Conservation (phyloP, 768 basidiomycete species). For the Heimioporus sp. region DNA sequence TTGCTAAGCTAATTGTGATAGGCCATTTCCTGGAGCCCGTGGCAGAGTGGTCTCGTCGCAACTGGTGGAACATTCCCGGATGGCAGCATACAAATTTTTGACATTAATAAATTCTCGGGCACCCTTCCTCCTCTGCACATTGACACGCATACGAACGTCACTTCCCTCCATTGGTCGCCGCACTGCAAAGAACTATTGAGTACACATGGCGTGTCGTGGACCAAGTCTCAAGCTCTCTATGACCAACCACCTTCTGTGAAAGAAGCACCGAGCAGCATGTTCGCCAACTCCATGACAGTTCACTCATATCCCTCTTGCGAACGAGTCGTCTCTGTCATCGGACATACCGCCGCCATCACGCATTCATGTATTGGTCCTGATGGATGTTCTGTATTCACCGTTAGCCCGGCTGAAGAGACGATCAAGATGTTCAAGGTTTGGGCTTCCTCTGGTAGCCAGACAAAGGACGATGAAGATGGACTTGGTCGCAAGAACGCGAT, state of each 20-base stretch:
- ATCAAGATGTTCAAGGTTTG: conserved; percentile 77
- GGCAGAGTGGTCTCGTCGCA: conserved; percentile 66
- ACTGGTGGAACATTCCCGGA: conserved; percentile 67
- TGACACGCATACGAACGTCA: conserved; percentile 48
- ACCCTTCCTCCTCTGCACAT: conserved; percentile 48
- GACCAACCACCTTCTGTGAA: conserved; percentile 19
- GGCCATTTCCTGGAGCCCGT: conserved; percentile 76
- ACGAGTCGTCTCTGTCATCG: conserved; percentile 51
- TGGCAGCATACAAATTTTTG: conserved; percentile 55
- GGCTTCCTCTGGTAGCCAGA: conserved; percentile 29
- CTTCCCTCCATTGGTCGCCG: conserved; percentile 65
- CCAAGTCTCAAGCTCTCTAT: conserved; percentile 16
- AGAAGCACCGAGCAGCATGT: conserved; percentile 22
- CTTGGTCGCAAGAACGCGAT: conserved; percentile 23
- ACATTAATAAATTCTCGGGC: conserved; percentile 38
- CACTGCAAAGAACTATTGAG: conserved; percentile 85
- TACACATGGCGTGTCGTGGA: conserved; percentile 55
- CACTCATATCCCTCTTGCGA: conserved; percentile 53
- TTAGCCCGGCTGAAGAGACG: conserved; percentile 61
- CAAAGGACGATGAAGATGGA: conserved; percentile 19
- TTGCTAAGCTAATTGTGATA: conserved; percentile 21
- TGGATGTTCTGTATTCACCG: conserved; percentile 61
- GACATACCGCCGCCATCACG: conserved; percentile 53
- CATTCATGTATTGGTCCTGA: conserved; percentile 65
- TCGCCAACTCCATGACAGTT: conserved; percentile 45